Evolutionary conservation across 2,329 filamentous ascomycete species (phyloP).

Genomic region (Colletotrichum tabaci): DNA sequence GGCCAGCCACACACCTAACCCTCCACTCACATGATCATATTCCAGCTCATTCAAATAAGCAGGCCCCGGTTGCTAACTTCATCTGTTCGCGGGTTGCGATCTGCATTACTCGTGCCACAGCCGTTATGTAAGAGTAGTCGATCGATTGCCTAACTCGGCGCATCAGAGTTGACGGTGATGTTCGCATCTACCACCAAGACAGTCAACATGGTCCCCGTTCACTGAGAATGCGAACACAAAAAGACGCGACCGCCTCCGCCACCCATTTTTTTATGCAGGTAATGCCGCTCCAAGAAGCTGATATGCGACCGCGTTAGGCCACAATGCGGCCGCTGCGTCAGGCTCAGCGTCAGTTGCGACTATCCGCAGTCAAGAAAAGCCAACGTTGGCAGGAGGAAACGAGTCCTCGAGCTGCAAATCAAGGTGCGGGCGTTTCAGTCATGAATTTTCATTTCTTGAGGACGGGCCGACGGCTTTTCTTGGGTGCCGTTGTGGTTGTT

Average conservation of each 20-base stretch:
- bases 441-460: background rate
- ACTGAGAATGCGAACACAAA: slow-evolving; percentile 22
- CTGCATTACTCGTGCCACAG: background rate
- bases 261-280: slow-evolving; percentile 46
- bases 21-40: slow-evolving; percentile 4
- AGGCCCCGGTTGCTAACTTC: background rate
- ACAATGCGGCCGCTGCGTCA: slow-evolving; percentile 47
- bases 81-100: background rate
- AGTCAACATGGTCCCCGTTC: background rate
- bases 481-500: background rate
- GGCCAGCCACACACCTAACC: slow-evolving; percentile 7
- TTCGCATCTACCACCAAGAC: background rate
- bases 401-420: slow-evolving; percentile 48
- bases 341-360: slow-evolving; percentile 44
- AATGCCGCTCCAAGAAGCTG: slow-evolving; percentile 49
- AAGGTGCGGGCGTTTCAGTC: slow-evolving; percentile 3
- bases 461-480: background rate
- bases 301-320: slow-evolving; percentile 49
- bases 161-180: background rate
- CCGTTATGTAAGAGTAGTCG: slow-evolving; percentile 3
- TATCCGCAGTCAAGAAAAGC: slow-evolving; percentile 48
- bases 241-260: background rate
- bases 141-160: background rate
- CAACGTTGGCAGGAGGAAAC: slow-evolving; percentile 43
- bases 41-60: slow-evolving; percentile 1